Evolutionary conservation across 169 alveolate species (phyloP), one percentile per base, ranked within the genome.

Genomic region (Hepatocystis sp.): DNA sequence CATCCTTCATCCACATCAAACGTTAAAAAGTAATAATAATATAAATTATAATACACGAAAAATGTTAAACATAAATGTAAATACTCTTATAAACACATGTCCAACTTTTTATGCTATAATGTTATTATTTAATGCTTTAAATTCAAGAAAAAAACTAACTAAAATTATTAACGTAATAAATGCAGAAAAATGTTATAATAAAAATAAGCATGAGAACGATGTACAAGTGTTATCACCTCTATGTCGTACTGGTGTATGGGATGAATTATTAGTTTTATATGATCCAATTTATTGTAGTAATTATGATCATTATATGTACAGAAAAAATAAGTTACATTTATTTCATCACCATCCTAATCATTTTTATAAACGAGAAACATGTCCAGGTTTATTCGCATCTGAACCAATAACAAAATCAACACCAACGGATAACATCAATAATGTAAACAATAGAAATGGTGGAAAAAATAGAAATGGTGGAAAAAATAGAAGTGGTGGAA

Each of bases 201-300:
- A 91, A 46, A 47, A 84, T 52, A 13, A 10, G 52, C 13, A 49
- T 11, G 94, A 78, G 52, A 58, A 85, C 1, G 90, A 91, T 15
- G 39, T 39, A 23, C 58, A 84, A 17, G 40, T 91, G 10, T 30
- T 88, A 28, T 85, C 92, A n/a, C 30, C 91, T 21, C 34, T 63
- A n/a, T 90, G 92, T 28, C 95, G 91, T 61, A 95, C 95, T 11
- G 96, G 96, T 25, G 95, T 93, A 17, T 93, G 96, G 96, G 96
- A 93, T 65, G 95, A 91, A 34, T 40, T 93, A n/a, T 52, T 93
- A n/a, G 88, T 95, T 11, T 56, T 93, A 0, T 90, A 89, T 67
- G 96, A 93, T 84, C 96, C 95, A 4, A 68, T 88, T 2, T 90
- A 93, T 5, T 58, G 89, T 51, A 56, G 47, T n/a, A 47, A 84